These are phyloP conservation scores for Gastrolobium bilobum DNA, from an alignment of 306 rosid species.

Conservation along the genomic window DNA sequence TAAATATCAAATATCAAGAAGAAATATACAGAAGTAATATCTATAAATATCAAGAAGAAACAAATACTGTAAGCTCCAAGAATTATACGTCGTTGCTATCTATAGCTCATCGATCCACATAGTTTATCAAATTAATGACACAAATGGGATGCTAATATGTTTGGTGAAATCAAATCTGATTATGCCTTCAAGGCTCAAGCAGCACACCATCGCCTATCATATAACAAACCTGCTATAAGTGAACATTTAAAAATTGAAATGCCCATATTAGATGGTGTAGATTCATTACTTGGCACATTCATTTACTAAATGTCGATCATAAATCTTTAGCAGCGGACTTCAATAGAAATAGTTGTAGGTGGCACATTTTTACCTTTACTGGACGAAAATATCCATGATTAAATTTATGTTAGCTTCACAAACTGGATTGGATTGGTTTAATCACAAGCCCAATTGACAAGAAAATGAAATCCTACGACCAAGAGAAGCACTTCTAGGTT, in stretches of 20 bases:
- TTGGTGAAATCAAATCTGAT: not conserved
- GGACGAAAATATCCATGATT: not conserved
- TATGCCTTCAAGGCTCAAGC: not conserved
- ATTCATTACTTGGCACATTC: slow-evolving; percentile 1
- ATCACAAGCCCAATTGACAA: not conserved
- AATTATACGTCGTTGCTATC: too few relatives aligned
- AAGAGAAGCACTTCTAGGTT: slow-evolving; percentile 6
- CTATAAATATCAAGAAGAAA: too few relatives aligned
- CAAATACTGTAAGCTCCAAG: too few relatives aligned
- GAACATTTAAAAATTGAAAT: not conserved
- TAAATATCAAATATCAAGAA: too few relatives aligned
- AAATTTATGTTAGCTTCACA: not conserved
- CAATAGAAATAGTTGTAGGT: not conserved
- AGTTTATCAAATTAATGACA: too few relatives aligned
- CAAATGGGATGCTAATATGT: not conserved
- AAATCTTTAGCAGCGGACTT: not conserved
- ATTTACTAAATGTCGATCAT: not conserved
- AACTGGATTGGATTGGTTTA: too few relatives aligned
- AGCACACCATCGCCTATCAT: not conserved
- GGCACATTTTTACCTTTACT: not conserved
- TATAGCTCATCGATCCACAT: too few relatives aligned
- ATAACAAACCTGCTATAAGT: not conserved
- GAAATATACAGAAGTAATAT: too few relatives aligned
- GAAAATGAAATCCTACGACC: slow-evolving; percentile 14
- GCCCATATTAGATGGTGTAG: not conserved